These are phyloP conservation scores for Suillus weaverae DNA, from an alignment of 768 basidiomycete species.

Conservation along the genomic window DNA sequence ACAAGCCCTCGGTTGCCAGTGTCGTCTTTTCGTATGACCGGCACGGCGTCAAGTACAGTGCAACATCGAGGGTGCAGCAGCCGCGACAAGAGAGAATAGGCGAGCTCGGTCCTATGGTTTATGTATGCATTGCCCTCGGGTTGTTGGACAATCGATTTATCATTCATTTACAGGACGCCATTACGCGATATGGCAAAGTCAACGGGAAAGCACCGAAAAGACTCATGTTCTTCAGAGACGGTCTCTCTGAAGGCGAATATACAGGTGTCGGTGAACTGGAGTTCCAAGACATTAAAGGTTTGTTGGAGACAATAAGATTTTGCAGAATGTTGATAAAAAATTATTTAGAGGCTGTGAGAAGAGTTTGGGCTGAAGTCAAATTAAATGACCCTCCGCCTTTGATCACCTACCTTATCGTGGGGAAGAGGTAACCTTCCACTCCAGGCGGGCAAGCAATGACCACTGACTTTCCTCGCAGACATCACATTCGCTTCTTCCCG, in stretches of 20 bases:
- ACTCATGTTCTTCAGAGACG: conserved; percentile 52
- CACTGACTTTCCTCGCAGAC: conserved; percentile 34
- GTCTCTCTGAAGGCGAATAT: conserved; percentile 56
- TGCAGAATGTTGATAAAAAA: background rate
- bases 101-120: conserved; percentile 42
- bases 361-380: conserved; percentile 23
- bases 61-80: conserved; percentile 42
- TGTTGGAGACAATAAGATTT: background rate
- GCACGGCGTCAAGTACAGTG: conserved; percentile 45
- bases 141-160: background rate
- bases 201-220: conserved; percentile 21
- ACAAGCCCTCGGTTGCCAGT: conserved; percentile 58
- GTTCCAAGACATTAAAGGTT: conserved; percentile 45
- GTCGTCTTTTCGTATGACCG: conserved; percentile 58
- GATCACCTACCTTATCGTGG: conserved; percentile 61
- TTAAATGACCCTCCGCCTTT: conserved; percentile 30
- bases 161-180: background rate
- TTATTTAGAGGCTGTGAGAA: conserved; percentile 28
- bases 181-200: conserved; percentile 12
- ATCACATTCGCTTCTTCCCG: conserved; percentile 55
- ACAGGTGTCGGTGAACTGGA: conserved; percentile 42
- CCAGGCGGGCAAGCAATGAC: background rate
- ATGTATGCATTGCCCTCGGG: conserved; percentile 21
- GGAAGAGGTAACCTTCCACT: conserved; percentile 43
- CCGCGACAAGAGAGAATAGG: conserved; percentile 50